phyloP scores from a whole-genome alignment of 371 early-diverging fungal genomes.

The Actinomucor elegans region DNA sequence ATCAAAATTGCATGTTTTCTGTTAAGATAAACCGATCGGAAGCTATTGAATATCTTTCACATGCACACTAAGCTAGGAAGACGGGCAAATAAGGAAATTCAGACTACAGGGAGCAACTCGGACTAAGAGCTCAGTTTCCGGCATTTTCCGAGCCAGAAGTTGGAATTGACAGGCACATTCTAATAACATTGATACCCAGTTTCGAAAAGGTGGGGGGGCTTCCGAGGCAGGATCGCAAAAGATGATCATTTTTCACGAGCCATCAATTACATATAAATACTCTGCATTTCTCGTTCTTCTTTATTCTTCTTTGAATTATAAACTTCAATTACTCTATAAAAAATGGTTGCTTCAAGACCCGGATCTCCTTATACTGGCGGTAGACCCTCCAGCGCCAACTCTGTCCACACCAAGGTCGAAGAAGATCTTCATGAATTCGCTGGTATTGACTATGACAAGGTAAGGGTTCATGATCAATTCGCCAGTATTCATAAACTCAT shows the following conservation, averaged over 20 bases:
- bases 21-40: no score
- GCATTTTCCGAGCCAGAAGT: constrained; percentile 4
- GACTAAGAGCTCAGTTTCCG: constrained; percentile 2
- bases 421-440: constrained; percentile 53
- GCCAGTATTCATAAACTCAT: no score
- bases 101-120: neutral
- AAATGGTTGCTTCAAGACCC: constrained; percentile 39
- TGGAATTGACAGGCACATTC: no score
- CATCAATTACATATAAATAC: no score
- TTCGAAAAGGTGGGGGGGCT: constrained; percentile 1
- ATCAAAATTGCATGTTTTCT: no score
- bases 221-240: no score
- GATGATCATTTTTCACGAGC: no score
- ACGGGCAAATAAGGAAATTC: neutral
- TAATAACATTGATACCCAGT: neutral
- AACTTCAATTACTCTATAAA: neutral
- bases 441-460: constrained; percentile 58
- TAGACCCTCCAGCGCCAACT: constrained; percentile 38
- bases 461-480: no score
- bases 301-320: neutral
- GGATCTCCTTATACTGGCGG: constrained; percentile 39
- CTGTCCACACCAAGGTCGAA: constrained; percentile 48
- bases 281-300: no score
- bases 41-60: no score
- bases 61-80: neutral